Evolutionary conservation across 192 early-diverging fungal species (phyloP).

Genomic region (Coemansia sp.): DNA sequence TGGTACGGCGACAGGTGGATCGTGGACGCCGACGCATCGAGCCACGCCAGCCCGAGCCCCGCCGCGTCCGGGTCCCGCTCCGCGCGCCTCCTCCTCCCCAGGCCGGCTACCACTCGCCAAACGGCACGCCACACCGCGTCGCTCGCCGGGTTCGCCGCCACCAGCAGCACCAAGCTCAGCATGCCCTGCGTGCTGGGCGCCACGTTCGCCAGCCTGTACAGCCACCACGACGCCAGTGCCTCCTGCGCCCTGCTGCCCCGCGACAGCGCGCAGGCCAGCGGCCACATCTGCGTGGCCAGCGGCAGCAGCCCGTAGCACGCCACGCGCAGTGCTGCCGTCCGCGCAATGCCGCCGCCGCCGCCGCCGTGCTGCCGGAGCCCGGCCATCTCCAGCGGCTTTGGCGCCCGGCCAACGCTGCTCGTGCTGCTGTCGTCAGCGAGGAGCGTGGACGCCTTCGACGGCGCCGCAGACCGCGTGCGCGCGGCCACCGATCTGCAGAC

Average conservation of each 20-base stretch:
- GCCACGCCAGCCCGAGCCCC: constrained; percentile 22
- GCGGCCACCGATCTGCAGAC: neutral
- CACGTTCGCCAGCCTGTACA: constrained; percentile 12
- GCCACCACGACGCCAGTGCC: constrained; percentile 5
- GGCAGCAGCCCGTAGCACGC: constrained; percentile 16
- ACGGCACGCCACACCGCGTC: constrained; percentile 10
- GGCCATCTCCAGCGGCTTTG: neutral
- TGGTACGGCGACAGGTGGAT: constrained; percentile 47
- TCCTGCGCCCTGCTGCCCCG: neutral
- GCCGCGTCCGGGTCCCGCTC: neutral
- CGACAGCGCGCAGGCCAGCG: constrained; percentile 13
- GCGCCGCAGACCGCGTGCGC: neutral
- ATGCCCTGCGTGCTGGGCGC: constrained; percentile 28
- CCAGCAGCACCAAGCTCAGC: constrained; percentile 14
- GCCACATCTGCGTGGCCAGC: constrained; percentile 19
- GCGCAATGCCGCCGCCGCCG: neutral
- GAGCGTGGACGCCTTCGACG: neutral
- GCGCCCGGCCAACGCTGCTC: neutral
- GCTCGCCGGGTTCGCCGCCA: constrained; percentile 16
- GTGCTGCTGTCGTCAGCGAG: neutral
- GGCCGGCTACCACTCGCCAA: neutral
- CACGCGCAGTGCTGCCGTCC: constrained; percentile 12
- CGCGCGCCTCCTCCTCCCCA: neutral
- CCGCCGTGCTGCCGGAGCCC: neutral
- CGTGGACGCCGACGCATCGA: constrained; percentile 36